Evolutionary conservation across 2,329 filamentous ascomycete genomes (phyloP), one percentile per base, ranked within the genome.

Genomic region (Trichoderma koningii): DNA sequence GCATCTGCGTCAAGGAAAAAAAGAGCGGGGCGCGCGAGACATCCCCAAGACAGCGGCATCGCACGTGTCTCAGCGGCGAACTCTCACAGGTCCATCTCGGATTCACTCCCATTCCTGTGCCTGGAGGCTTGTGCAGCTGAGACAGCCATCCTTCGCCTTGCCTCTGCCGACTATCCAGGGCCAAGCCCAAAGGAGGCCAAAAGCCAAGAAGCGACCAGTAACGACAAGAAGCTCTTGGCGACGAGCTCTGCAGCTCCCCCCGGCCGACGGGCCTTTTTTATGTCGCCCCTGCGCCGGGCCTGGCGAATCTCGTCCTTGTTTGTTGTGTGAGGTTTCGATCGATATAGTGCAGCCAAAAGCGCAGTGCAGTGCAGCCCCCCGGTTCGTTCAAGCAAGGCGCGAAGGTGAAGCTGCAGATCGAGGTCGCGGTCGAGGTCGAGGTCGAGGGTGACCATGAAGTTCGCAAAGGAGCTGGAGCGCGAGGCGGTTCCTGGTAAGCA

Each of bases 381-480:
- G 47, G 47, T 23, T 30, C 6, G 21, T 7, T 7, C 59, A 17
- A 14, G 14, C 52, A 53, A 26, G 30, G 41, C 9, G 34, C 12
- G 14, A 34, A 34, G 30, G 30, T 34, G 34, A 14, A 14, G 34
- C 12, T 14, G 34, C 34, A 38, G 34, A 38, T 38, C 34, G 34
- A 38, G 34, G 34, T 10, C 34, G 34, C 14, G 34, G 34, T 38
- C 34, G 34, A 38, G 48, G 50, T 12, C 50, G 30, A 52, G 47
- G 59, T 34, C 21, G 17, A n/a, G 55, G 23, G 23, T 30, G 55
- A 62, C 75, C 78, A 88, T 88, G 85, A 89, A 87, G 77, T 88
- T 88, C 71, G 86, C 84, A 64, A 90, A 89, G 75, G 92, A 96
- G 79, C 84, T 97, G 68, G 92, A 97, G 74, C 86, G 90, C 73